A percentile compares a stretch with the other conserved stretches of the same genome.
phyloP scores from a whole-genome alignment of 2,329 filamentous ascomycete species.

The Lachnellula occidentalis region DNA sequence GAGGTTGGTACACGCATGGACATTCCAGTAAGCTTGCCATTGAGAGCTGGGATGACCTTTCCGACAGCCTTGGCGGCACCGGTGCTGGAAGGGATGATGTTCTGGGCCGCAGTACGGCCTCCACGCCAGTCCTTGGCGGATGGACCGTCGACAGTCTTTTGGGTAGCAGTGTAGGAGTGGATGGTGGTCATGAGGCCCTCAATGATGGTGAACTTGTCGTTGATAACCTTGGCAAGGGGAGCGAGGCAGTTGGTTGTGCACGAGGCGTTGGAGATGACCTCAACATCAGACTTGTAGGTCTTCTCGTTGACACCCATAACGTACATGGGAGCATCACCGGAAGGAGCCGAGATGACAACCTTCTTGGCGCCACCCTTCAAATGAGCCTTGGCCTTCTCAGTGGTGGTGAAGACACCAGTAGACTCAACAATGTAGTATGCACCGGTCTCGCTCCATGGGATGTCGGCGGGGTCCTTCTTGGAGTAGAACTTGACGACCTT shows the following conservation, averaged over 20 bases:
- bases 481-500: constrained; percentile 93
- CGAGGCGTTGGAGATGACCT: constrained; percentile 97
- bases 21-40: constrained; percentile 99
- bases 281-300: constrained; percentile 81
- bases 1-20: constrained; percentile 96
- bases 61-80: constrained; percentile 99
- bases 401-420: constrained; percentile 98
- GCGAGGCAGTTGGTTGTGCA: constrained; percentile 99
- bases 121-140: constrained; percentile 99
- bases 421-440: constrained; percentile 96
- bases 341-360: constrained; percentile 89
- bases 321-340: constrained; percentile 98
- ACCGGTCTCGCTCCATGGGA: constrained; percentile 83
- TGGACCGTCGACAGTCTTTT: constrained; percentile 98
- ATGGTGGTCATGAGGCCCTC: constrained; percentile 99
- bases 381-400: constrained; percentile 89
- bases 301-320: constrained; percentile 99
- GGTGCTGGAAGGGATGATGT: constrained; percentile 99
- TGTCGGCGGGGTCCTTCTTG: constrained; percentile 82
- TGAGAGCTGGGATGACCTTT: constrained; percentile 97
- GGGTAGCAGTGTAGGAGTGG: constrained; percentile 99
- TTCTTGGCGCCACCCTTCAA: constrained; percentile 97
- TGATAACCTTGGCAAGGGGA: constrained; percentile 97
- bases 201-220: constrained; percentile 96
- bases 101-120: constrained; percentile 96